A percentile compares a stretch with the other conserved stretches of the same genome.
Evolutionary conservation across 495 filamentous ascomycete species (phyloP).

Genomic region (Hyaloscypha variabilis): DNA sequence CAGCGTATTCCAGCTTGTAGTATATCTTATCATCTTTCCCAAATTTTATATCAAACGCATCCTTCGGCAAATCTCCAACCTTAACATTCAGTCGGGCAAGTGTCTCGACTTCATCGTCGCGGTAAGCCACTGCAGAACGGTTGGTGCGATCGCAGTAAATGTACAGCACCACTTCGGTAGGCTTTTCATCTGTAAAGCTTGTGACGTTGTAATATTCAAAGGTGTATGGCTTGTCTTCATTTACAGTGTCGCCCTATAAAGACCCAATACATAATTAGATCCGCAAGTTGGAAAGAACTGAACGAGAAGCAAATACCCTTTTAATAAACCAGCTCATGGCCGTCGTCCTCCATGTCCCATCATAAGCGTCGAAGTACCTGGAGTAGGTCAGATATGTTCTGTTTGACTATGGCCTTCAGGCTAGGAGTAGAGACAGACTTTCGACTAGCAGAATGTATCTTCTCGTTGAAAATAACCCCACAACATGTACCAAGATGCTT

Average conservation of each 20-base stretch:
- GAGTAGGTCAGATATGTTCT: neutral
- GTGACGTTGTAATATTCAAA: neutral
- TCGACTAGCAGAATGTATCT: conserved; percentile 28
- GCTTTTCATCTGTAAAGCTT: neutral
- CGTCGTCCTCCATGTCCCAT: conserved; percentile 28
- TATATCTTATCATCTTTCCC: neutral
- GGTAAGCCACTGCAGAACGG: neutral
- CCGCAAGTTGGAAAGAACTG: too few species aligned
- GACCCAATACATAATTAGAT: neutral
- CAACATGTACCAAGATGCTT: conserved; percentile 50
- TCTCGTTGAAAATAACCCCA: conserved; percentile 37
- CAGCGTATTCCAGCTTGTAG: neutral
- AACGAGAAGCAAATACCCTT: conserved; percentile 16
- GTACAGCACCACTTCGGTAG: neutral
- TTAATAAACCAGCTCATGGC: conserved; percentile 41
- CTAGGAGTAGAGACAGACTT: conserved; percentile 2
- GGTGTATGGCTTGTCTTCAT: conserved; percentile 17
- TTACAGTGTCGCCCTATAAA: conserved; percentile 25
- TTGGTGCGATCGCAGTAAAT: conserved; percentile 8
- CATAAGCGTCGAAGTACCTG: neutral
- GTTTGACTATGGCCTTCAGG: neutral
- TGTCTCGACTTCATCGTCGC: neutral
- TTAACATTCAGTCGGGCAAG: conserved; percentile 8
- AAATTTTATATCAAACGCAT: neutral
- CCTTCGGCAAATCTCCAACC: neutral